Percentiles rank a stretch among this genome's conserved stretches.
phyloP scores from a whole-genome alignment of 2,329 filamentous ascomycete species.

The Davidsoniella virescens region DNA sequence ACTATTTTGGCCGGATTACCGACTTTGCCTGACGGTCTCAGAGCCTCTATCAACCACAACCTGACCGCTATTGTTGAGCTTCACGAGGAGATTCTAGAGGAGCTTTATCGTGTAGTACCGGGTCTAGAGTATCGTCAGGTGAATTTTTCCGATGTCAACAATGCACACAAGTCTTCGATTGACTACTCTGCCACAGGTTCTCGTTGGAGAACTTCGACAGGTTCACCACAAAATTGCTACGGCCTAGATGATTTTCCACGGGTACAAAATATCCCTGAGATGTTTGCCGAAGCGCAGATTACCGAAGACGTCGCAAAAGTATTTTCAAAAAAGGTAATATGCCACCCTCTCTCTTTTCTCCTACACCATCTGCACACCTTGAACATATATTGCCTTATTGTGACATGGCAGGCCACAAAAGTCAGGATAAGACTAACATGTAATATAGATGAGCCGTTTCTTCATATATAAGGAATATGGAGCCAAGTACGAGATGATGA shows the following conservation, averaged over 20 bases:
- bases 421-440: neutral
- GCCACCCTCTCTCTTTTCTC: neutral
- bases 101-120: slow-evolving; percentile 56
- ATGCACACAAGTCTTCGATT: neutral
- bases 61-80: slow-evolving; percentile 64
- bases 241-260: neutral
- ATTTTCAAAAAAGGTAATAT: slow-evolving; percentile 39
- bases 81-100: slow-evolving; percentile 65
- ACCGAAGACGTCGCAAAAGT: slow-evolving; percentile 44
- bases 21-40: slow-evolving; percentile 43
- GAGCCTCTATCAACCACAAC: slow-evolving; percentile 62
- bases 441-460: slow-evolving; percentile 56
- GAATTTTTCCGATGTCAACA: slow-evolving; percentile 17
- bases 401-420: neutral
- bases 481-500: slow-evolving; percentile 74
- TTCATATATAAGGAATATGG: slow-evolving; percentile 85
- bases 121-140: slow-evolving; percentile 45
- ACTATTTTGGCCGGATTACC: slow-evolving; percentile 59
- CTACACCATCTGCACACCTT: neutral
- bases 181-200: neutral
- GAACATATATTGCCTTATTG: neutral
- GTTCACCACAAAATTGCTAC: too few relatives aligned
- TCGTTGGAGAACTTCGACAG: slow-evolving; percentile 23
- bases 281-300: slow-evolving; percentile 41
- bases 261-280: slow-evolving; percentile 20